A percentile compares a stretch with the other conserved stretches of the same genome.
Evolutionary conservation across 208 protist species (phyloP).

Genomic region (Trypanosoma cruzi): DNA sequence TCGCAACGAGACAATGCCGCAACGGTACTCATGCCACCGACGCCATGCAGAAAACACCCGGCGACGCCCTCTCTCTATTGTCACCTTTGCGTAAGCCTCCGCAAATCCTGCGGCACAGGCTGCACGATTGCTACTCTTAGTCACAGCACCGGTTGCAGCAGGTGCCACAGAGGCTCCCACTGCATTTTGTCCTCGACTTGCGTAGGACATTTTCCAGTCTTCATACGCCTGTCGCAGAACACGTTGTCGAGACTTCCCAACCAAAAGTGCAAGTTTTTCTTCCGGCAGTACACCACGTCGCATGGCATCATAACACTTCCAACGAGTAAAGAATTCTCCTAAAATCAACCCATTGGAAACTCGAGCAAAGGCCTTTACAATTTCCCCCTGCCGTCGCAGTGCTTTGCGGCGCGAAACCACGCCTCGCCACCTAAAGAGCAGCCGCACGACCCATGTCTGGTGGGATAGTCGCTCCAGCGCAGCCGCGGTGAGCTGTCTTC

Average conservation of each 20-base stretch:
- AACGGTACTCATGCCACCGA: slow-evolving; percentile 39
- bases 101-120: slow-evolving; percentile 12
- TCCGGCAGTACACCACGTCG: not conserved
- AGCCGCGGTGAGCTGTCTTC: slow-evolving; percentile 40
- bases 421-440: slow-evolving; percentile 51
- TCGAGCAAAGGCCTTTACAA: slow-evolving; percentile 29
- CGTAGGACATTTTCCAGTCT: slow-evolving; percentile 8
- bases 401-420: slow-evolving; percentile 24
- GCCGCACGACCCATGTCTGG: slow-evolving; percentile 31
- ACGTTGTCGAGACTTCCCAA: slow-evolving; percentile 11
- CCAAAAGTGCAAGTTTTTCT: slow-evolving; percentile 18
- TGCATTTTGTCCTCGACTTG: not conserved
- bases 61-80: slow-evolving; percentile 23
- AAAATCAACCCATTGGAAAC: slow-evolving; percentile 21
- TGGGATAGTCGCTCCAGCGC: slow-evolving; percentile 49
- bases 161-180: not conserved
- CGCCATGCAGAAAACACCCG: slow-evolving; percentile 44
- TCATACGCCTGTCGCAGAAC: slow-evolving; percentile 22
- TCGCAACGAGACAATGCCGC: slow-evolving; percentile 28
- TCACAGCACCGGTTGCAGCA: not conserved
- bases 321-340: slow-evolving; percentile 42
- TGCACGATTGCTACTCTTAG: not conserved
- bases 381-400: slow-evolving; percentile 1
- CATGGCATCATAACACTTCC: slow-evolving; percentile 21
- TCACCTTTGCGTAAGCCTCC: slow-evolving; percentile 22